Evolutionary conservation across 2,329 filamentous ascomycete species (phyloP).

Genomic region (Monilinia polystroma): DNA sequence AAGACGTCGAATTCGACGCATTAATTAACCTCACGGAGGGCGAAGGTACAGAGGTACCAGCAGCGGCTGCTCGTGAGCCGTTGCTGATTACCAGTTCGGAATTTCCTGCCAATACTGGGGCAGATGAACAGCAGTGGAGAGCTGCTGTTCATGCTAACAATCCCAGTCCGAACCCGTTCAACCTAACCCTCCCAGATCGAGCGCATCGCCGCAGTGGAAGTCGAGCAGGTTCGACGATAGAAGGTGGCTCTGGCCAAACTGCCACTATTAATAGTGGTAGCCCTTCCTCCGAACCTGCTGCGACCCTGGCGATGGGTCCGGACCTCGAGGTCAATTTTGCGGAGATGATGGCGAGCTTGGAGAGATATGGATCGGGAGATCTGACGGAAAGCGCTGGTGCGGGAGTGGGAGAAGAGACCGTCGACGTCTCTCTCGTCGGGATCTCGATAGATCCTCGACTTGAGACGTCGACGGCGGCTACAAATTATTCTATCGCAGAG

Average conservation of each 20-base stretch:
- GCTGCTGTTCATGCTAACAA: not conserved
- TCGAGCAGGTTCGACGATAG: not conserved
- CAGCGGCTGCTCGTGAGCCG: not conserved
- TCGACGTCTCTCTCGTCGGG: not conserved
- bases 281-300: not conserved
- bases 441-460: not conserved
- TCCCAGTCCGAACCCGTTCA: not conserved
- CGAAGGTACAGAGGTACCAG: not conserved
- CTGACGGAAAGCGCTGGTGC: not conserved
- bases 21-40: not conserved
- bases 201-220: not conserved
- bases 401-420: not conserved
- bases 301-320: not conserved
- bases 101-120: slow-evolving; percentile 8
- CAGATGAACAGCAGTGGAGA: slow-evolving; percentile 1
- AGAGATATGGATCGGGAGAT: not conserved
- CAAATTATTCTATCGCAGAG: not conserved
- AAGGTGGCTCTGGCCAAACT: not conserved
- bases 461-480: not conserved
- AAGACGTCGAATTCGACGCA: not conserved
- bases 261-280: not conserved
- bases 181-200: not conserved
- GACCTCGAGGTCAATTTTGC: not conserved
- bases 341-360: slow-evolving; percentile 1
- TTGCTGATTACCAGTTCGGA: not conserved